Evolutionary conservation across 2,329 filamentous ascomycete genomes (phyloP), one percentile per base, ranked within the genome.

Genomic region (Shiraia bambusicola): DNA sequence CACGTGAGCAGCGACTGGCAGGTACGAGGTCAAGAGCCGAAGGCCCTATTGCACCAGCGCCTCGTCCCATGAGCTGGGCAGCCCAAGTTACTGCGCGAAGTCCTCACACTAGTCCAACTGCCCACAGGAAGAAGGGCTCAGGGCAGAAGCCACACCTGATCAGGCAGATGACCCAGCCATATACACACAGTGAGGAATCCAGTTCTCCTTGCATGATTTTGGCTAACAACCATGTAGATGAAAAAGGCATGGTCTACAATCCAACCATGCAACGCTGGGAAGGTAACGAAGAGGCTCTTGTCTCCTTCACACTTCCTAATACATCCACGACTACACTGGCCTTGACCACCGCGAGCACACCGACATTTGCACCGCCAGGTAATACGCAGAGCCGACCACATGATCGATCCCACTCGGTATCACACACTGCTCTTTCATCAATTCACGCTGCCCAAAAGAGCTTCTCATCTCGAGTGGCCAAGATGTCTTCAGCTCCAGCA

Each of bases 191-290:
- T 94, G 77, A 76, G 82, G 6, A 22, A 11, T 26, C 37, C 32
- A 17, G 34, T 35, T 34, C 50, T 19, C 34, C 30, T 17, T 19
- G 9, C 10, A 14, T 13, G 22, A 32, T 41, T 24, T 31, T n/a
- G n/a, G 38, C 42, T 52, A 39, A 53, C 47, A 37, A 34, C 48
- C 57, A 34, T 40, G 28, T 56, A 92, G 88, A 84, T 61, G 80
- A 95, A 47, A 93, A 95, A 69, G 93, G 92, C 51, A 98, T 98
- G 93, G 85, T 83, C 40, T 98, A 95, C 67, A 97, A 98, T 61
- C 88, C 93, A 6, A 76, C 79, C 19, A 87, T 88, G 7, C 93
- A 84, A 61, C 80, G 83, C 35, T 98, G 93, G 93, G 93, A 98
- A 75, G 93, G 93, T 37, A 98, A 98, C 59, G 93, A 98, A 66